Base-by-base conservation (phyloP, 2,329 filamentous ascomycete species). In the Helminthosporium solani region DNA sequence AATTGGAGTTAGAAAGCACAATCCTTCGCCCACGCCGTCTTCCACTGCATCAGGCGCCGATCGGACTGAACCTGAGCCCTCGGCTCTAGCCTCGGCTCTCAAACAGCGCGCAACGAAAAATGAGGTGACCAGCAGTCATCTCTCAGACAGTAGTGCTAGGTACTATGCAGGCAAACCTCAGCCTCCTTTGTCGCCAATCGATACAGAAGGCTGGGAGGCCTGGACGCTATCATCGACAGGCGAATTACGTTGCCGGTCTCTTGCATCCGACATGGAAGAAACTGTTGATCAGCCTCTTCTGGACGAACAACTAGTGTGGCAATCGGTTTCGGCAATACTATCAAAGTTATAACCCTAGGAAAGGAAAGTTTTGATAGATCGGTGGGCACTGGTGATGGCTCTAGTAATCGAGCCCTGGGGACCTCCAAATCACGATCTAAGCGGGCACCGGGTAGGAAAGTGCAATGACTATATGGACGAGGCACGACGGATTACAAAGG, bases 261-360 rank as follows among this genome's bases (percentile, higher is more conserved):
- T 77, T n/a, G 42, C 49, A 11, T 33, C 50, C 6, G 49, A 46
- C 7, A 49, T 45, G 2, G 51, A 50, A 16, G 56, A 58, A 27
- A 43, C 45, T 3, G 49, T 40, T 8, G 28, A 40, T 8, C 30
- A 38, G 25, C 35, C 39, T 20, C 19, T 45, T 5, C n/a, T 47
- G 1, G 75, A 80, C 3, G 74, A 78, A 2, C 76, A 82, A 46
- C 73, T 91, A 3, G 84, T 40, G 76, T 88, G 2, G 87, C 82
- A 0, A 78, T 91, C 23, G 85, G 80, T 0, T 82, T 90, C 48
- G 88, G 87, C 11, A 87, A 90, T 54, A 76, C 82, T 1, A 76
- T 90, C 58, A 90, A 90, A 68, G 72, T 90, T 40, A 78, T 90
- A 45, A 82, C 80, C 2, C 73, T 86, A 5, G 86, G 85, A 5